These are phyloP conservation scores for Claviceps citrina DNA, from an alignment of 2,329 filamentous ascomycete species.

Conservation along the genomic window DNA sequence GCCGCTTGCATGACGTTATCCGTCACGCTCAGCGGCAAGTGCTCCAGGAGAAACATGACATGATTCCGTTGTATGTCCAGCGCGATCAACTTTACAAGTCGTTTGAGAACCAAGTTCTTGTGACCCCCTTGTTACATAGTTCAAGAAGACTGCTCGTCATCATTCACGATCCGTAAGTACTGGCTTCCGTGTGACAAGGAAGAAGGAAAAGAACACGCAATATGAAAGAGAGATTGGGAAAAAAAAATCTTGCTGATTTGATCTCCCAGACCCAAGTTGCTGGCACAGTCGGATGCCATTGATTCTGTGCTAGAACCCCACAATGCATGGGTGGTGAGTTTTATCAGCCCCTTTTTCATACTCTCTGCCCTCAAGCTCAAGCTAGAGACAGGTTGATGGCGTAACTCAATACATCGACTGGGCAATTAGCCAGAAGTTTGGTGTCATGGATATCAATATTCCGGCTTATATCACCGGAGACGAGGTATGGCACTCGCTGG, in stretches of 20 bases:
- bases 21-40: constrained; percentile 59
- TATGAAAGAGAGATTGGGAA: no score
- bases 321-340: constrained; percentile 72
- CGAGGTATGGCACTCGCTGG: constrained; percentile 27
- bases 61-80: constrained; percentile 69
- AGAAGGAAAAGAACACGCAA: no score
- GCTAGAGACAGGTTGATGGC: constrained; percentile 53
- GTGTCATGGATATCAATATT: constrained; percentile 81
- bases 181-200: no score
- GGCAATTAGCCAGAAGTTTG: constrained; percentile 62
- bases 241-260: neutral
- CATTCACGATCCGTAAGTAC: constrained; percentile 72
- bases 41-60: constrained; percentile 56
- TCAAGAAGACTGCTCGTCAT: constrained; percentile 62
- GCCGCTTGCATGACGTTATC: constrained; percentile 65
- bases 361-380: constrained; percentile 4
- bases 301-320: constrained; percentile 65
- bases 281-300: constrained; percentile 50
- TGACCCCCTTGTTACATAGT: constrained; percentile 54
- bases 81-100: constrained; percentile 56
- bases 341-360: neutral
- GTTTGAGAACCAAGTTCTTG: constrained; percentile 75
- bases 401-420: constrained; percentile 71
- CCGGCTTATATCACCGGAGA: constrained; percentile 58
- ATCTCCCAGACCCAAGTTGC: constrained; percentile 44